Evolutionary conservation across 2,329 filamentous ascomycete species (phyloP).

Genomic region (Penicillium decumbens): DNA sequence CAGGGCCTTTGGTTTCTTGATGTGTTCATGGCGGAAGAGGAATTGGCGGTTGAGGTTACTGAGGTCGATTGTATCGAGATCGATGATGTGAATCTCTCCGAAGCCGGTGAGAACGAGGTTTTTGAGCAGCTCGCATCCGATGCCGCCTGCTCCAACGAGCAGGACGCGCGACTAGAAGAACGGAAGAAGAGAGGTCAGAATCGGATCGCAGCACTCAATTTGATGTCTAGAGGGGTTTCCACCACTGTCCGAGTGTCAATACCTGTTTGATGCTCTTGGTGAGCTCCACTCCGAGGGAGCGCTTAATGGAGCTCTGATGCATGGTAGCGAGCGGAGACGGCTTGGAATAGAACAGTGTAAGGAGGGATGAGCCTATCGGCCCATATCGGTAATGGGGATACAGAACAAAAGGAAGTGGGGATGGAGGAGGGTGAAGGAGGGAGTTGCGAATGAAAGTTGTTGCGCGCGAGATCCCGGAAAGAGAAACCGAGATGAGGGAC

Average conservation of each 20-base stretch:
- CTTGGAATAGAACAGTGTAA: conserved; percentile 6
- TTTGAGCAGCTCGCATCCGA: conserved; percentile 95
- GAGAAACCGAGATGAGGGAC: conserved; percentile 13
- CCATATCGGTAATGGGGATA: not conserved
- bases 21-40: conserved; percentile 91
- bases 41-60: conserved; percentile 98
- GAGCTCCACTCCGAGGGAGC: conserved; percentile 41
- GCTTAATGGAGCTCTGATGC: conserved; percentile 42
- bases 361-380: not conserved
- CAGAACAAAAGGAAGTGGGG: not conserved
- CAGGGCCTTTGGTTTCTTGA: conserved; percentile 93
- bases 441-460: not conserved
- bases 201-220: not conserved
- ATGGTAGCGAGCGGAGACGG: conserved; percentile 24
- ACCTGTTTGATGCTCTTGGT: conserved; percentile 41
- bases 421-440: conserved; percentile 1
- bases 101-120: conserved; percentile 91
- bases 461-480: conserved; percentile 13
- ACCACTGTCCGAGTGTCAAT: conserved; percentile 12
- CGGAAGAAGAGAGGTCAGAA: conserved; percentile 9
- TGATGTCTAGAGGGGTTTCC: not conserved
- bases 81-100: conserved; percentile 87
- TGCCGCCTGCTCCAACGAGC: conserved; percentile 93
- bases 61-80: conserved; percentile 96
- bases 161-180: conserved; percentile 69